Percentiles rank a stretch among this genome's conserved stretches.
Conservation (phyloP, 169 alveolate genomes). For the Cryptosporidium baileyi region DNA sequence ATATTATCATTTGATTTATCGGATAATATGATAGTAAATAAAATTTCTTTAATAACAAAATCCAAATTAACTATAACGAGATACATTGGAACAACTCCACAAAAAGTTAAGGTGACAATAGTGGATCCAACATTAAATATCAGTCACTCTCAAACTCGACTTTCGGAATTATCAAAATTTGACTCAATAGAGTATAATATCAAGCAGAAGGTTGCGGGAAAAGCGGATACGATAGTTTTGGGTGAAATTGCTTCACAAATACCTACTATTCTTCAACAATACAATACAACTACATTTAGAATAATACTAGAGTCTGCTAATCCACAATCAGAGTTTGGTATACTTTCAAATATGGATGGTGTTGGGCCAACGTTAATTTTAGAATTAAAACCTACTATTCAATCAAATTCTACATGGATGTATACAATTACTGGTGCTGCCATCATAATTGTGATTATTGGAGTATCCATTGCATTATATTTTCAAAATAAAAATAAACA, state of each 20-base stretch:
- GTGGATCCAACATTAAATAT: constrained; percentile 38
- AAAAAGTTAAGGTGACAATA: constrained; percentile 13
- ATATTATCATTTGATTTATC: constrained; percentile 30
- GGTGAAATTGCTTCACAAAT: constrained; percentile 24
- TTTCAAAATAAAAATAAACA: constrained; percentile 49
- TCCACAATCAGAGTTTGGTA: constrained; percentile 8
- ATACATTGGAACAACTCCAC: constrained; percentile 47
- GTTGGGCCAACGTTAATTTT: constrained; percentile 41
- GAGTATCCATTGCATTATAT: constrained; percentile 57
- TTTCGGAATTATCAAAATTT: constrained; percentile 13
- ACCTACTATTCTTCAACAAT: constrained; percentile 31
- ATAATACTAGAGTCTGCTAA: constrained; percentile 17
- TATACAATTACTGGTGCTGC: constrained; percentile 56
- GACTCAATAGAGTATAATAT: constrained; percentile 1
- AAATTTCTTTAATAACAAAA: constrained; percentile 40
- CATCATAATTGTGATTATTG: constrained; percentile 34
- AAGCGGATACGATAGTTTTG: constrained; percentile 12
- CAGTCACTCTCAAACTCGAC: not conserved
- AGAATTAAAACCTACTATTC: constrained; percentile 23
- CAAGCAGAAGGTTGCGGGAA: constrained; percentile 10
- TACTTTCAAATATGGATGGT: constrained; percentile 47
- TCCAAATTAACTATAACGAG: constrained; percentile 23
- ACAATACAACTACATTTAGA: constrained; percentile 37
- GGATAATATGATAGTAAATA: not conserved
- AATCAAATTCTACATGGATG: constrained; percentile 58